Conservation (phyloP, 371 early-diverging fungal genomes). For the Gilbertella persicaria region DNA sequence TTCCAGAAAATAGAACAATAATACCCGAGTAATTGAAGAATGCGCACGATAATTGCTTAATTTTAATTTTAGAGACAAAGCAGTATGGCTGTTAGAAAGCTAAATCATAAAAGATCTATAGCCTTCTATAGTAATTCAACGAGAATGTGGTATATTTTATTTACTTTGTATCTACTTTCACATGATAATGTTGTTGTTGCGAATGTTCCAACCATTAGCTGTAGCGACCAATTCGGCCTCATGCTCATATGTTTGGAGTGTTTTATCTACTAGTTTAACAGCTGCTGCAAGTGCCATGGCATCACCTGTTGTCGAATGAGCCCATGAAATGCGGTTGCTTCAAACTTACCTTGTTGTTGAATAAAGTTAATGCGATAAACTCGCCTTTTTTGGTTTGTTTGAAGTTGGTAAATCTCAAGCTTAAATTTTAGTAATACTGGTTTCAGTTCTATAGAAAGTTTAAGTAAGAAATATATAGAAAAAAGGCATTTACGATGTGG, state of each 20-base stretch:
- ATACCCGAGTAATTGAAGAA: no score
- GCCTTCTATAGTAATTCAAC: no score
- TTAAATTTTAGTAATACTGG: constrained; percentile 37
- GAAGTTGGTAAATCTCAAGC: constrained; percentile 33
- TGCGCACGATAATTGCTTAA: no score
- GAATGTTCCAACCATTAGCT: constrained; percentile 34
- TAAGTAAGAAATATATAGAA: neutral
- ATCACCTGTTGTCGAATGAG: no score
- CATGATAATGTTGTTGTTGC: constrained; percentile 2
- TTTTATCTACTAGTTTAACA: constrained; percentile 38
- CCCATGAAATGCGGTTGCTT: no score
- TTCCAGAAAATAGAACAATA: no score
- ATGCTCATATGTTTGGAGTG: constrained; percentile 41
- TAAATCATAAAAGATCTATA: no score
- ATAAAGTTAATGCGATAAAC: constrained; percentile 43
- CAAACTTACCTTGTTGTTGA: constrained; percentile 52
- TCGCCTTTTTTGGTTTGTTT: constrained; percentile 19
- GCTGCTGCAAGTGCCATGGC: constrained; percentile 45
- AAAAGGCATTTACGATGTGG: constrained; percentile 24
- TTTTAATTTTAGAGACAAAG: no score
- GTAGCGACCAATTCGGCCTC: constrained; percentile 38
- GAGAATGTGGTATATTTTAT: no score
- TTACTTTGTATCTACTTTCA: no score
- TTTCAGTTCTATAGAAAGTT: constrained; percentile 26
- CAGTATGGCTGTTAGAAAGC: no score